phyloP scores from a whole-genome alignment of 129 eudicot species.

The Flaveria trinervia region DNA sequence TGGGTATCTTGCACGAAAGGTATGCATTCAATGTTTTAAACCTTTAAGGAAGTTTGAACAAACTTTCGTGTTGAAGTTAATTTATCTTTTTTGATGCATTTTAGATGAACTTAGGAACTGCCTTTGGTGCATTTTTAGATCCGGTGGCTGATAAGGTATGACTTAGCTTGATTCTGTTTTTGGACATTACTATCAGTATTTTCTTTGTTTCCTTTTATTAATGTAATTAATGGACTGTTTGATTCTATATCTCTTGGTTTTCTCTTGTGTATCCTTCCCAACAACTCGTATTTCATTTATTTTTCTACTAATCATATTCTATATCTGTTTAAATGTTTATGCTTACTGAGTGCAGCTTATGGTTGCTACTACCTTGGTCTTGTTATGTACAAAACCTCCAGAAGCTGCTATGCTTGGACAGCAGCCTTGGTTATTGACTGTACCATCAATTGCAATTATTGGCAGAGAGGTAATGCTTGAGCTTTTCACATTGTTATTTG shows the following conservation, averaged over 20 bases:
- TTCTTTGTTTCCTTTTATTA: not conserved
- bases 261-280: constrained; percentile 10
- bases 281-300: not conserved
- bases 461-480: constrained; percentile 81
- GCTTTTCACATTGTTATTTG: constrained; percentile 11
- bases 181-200: constrained; percentile 8
- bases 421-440: constrained; percentile 78
- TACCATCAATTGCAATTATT: constrained; percentile 88
- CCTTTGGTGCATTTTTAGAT: constrained; percentile 96
- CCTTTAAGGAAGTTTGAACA: not conserved
- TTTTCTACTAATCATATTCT: not conserved
- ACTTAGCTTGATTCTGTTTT: not conserved
- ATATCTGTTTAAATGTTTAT: constrained; percentile 20
- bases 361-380: constrained; percentile 95
- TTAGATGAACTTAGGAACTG: constrained; percentile 87
- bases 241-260: not conserved
- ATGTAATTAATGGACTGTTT: constrained; percentile 11
- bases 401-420: constrained; percentile 74
- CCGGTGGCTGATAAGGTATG: constrained; percentile 99
- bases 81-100: constrained; percentile 17
- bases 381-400: constrained; percentile 83
- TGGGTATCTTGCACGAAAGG: constrained; percentile 94
- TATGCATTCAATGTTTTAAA: constrained; percentile 28
- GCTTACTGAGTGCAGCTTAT: constrained; percentile 73
- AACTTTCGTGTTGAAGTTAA: not conserved